Base-by-base conservation (phyloP, 179 eudicot species). In the Amaranthus tricolor region DNA sequence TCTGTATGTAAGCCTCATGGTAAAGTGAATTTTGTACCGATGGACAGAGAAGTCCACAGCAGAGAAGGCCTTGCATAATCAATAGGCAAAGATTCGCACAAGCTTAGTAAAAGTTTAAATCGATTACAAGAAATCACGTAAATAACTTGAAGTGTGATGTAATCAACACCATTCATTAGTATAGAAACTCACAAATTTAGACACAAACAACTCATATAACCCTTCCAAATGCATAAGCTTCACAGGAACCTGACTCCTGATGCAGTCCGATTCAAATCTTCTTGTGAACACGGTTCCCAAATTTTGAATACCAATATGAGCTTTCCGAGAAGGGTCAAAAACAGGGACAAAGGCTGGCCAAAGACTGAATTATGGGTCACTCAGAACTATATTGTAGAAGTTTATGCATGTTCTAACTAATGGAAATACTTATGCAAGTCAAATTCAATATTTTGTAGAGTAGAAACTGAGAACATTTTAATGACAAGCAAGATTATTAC, bases 291-390 rank as follows among this genome's bases (percentile, higher is more conserved):
- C 84, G 72, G 98, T 91, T 81, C 98, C 99, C 93, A 87, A 90
- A 82, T 87, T 95, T 76, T 95, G 99, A 71, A 95, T 95, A 62
- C 99, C 99, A 49, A 93, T 93, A 70, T 85, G 90, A 56, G 99
- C 93, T 86, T 87, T 88, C 74, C 98, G 88, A 72, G 98, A 89
- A 83, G 98, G 97, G 70, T 88, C 96, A 63, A 93, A 94, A 69
- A 95, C 99, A 31, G 97, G 99, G 72, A 95, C 98, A 88, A 95
- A 93, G 80, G 99, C 93, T 73, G 99, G 99, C 99, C 97, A 95
- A 82, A 83, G 70, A 81, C 99, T 95, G 85, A 84, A 80, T 58
- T 16, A 50, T n/a, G 21, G 40, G 55, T 31, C 40, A 31, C 40
- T 31, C 3, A 24, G 19, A 66, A 60, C 7, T 6, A 61, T 24